Base-by-base conservation (phyloP, 768 basidiomycete genomes). In the Boletus pseudo-olivaceus region DNA sequence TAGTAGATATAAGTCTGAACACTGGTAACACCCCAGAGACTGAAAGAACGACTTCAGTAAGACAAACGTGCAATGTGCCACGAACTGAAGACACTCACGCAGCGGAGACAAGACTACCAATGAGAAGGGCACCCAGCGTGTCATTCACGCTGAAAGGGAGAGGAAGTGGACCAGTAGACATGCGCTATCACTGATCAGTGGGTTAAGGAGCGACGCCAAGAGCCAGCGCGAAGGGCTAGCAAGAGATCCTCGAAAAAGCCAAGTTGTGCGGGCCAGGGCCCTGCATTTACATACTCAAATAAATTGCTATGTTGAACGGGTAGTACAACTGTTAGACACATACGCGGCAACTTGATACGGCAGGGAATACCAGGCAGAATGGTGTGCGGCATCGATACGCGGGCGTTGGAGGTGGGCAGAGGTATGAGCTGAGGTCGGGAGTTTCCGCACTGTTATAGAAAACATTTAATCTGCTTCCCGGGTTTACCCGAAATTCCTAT, bases 21-120 rank as follows among this genome's bases (percentile, higher is more conserved):
- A 53, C 77, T 82, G 9, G 80, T 82, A 8, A 83, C 66, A 2
- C 83, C 83, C 75, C 78, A 84, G 19, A 84, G 66, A n/a, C 82
- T 84, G 14, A 46, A 30, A 11, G 41, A 53, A 33, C 9, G 5
- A 26, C 0, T 8, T 27, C 12, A 30, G 35, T 59, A 20, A 59
- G 33, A 46, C 15, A n/a, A 29, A 5, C 17, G 35, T 15, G 15
- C 10, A 50, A 15, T 5, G 4, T 14, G 10, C 0, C 2, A 17
- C 20, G 3, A 29, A 41, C 20, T 1, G 40, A 51, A 47, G 23
- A 52, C 14, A 67, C 79, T 53, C 61, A 84, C 83, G 77, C 76
- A 64, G 80, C 75, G 14, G 81, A 79, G 27, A 78, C 58, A 47
- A 84, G 70, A 5, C 79, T 78, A 6, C 82, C 83, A 5, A 84